A percentile compares a stretch with the other conserved stretches of the same genome.
phyloP scores from a whole-genome alignment of 140 eudicot species.

The Flaveria floridana region DNA sequence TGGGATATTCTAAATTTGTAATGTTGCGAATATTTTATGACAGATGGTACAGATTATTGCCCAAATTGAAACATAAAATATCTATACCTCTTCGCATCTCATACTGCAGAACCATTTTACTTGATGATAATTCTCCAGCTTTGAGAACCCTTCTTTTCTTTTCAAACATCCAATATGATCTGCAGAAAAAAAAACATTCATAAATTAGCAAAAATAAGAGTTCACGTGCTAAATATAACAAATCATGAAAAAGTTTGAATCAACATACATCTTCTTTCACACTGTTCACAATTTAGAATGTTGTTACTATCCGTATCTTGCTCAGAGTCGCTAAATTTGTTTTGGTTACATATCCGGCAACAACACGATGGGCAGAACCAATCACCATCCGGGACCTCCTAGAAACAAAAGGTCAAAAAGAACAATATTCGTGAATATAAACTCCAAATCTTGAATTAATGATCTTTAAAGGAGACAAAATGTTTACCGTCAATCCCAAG shows the following conservation, averaged over 20 bases:
- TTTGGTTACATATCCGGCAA: slow-evolving; percentile 66
- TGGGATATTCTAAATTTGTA: neutral
- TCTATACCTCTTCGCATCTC: slow-evolving; percentile 66
- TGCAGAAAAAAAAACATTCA: slow-evolving; percentile 33
- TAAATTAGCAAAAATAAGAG: slow-evolving; percentile 12
- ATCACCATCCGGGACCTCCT: slow-evolving; percentile 83
- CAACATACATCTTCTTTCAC: slow-evolving; percentile 62
- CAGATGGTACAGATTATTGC: neutral
- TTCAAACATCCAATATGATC: slow-evolving; percentile 69
- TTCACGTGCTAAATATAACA: neutral
- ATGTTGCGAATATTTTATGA: neutral
- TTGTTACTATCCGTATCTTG: slow-evolving; percentile 32
- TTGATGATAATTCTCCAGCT: slow-evolving; percentile 32
- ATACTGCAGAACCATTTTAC: slow-evolving; percentile 67
- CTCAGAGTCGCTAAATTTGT: slow-evolving; percentile 35
- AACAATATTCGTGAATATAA: slow-evolving; percentile 1
- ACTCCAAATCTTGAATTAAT: slow-evolving; percentile 1
- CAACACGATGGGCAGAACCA: slow-evolving; percentile 94
- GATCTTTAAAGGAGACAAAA: slow-evolving; percentile 1
- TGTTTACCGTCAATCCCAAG: slow-evolving; percentile 45
- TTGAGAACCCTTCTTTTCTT: slow-evolving; percentile 32
- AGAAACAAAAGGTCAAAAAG: slow-evolving; percentile 24
- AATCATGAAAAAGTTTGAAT: slow-evolving; percentile 9
- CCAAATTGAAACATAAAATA: neutral
- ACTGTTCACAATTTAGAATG: slow-evolving; percentile 57